Conservation (phyloP, 352 stramenopile species). For the Pythium vanterpoolii region DNA sequence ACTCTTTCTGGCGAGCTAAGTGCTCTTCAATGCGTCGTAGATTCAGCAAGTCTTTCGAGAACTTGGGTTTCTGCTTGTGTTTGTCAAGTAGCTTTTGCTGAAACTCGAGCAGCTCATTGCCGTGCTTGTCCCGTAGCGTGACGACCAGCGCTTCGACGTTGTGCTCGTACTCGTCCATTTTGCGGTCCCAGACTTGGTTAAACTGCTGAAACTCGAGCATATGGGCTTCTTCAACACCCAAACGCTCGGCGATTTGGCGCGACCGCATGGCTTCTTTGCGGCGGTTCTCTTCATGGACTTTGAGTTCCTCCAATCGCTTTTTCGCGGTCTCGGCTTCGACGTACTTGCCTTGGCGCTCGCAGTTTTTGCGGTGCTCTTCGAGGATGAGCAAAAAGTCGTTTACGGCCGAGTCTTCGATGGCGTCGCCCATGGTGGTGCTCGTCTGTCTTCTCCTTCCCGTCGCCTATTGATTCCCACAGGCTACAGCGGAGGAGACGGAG, state of each 20-base stretch:
- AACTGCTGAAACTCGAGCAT: constrained; percentile 98
- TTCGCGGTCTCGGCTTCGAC: constrained; percentile 97
- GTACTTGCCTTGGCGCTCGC: constrained; percentile 96
- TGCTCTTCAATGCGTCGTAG: constrained; percentile 92
- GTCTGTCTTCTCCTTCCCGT: too few species aligned
- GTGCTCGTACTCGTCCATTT: constrained; percentile 94
- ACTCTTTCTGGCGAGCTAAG: constrained; percentile 89
- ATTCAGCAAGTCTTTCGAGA: constrained; percentile 94
- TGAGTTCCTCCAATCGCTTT: constrained; percentile 95
- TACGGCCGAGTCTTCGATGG: constrained; percentile 78
- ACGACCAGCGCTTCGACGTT: constrained; percentile 90
- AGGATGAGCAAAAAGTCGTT: constrained; percentile 88
- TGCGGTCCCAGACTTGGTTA: constrained; percentile 95
- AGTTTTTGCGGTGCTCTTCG: constrained; percentile 97
- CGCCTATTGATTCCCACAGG: too few species aligned
- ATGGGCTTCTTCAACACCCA: constrained; percentile 96
- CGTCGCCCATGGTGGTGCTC: constrained; percentile 39
- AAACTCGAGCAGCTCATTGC: constrained; percentile 90
- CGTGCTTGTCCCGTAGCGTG: constrained; percentile 89
- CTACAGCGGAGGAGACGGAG: too few species aligned
- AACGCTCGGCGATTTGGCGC: constrained; percentile 91
- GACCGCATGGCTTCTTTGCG: constrained; percentile 94
- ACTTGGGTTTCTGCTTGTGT: constrained; percentile 85
- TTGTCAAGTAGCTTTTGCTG: constrained; percentile 91
- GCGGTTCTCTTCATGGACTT: constrained; percentile 95